Percentiles rank a stretch among this genome's conserved stretches.
Evolutionary conservation across 768 basidiomycete genomes (phyloP).

Genomic region (Serendipita sp.): DNA sequence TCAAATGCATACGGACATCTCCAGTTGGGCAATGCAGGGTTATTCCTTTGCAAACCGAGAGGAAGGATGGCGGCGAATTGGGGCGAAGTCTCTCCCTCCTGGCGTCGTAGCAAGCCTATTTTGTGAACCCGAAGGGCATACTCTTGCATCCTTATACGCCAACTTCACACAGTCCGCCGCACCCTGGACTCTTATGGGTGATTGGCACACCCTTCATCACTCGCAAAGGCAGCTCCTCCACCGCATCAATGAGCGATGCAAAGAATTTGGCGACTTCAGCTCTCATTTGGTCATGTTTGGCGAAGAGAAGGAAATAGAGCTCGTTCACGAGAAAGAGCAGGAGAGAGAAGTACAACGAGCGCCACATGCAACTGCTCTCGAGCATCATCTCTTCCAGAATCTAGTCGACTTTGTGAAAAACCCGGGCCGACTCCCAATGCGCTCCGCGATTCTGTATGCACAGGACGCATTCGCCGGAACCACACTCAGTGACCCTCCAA

Average conservation of each 20-base stretch:
- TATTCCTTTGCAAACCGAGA: background rate
- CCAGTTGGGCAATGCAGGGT: conserved; percentile 29
- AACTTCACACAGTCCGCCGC: background rate
- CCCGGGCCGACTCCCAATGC: conserved; percentile 21
- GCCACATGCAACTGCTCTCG: too few relatives aligned
- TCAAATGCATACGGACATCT: conserved; percentile 24
- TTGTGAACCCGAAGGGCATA: background rate
- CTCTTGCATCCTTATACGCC: conserved; percentile 6
- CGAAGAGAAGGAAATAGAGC: conserved; percentile 19
- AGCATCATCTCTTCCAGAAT: background rate
- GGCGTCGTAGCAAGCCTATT: background rate
- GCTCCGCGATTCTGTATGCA: background rate
- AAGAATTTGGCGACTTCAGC: conserved; percentile 6
- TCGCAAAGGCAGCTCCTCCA: background rate
- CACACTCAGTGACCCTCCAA: conserved; percentile 6
- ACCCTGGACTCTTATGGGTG: background rate
- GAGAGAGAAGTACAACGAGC: background rate
- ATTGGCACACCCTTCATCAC: background rate
- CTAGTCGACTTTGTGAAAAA: conserved; percentile 22
- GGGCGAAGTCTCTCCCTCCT: background rate
- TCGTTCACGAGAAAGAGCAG: background rate
- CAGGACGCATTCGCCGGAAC: conserved; percentile 14
- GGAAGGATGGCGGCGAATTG: conserved; percentile 7
- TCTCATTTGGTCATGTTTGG: conserved; percentile 8
- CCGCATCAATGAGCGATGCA: background rate